A percentile compares a stretch with the other conserved stretches of the same genome.
Conservation (phyloP, 306 rosid species). For the Lupinus albus region DNA sequence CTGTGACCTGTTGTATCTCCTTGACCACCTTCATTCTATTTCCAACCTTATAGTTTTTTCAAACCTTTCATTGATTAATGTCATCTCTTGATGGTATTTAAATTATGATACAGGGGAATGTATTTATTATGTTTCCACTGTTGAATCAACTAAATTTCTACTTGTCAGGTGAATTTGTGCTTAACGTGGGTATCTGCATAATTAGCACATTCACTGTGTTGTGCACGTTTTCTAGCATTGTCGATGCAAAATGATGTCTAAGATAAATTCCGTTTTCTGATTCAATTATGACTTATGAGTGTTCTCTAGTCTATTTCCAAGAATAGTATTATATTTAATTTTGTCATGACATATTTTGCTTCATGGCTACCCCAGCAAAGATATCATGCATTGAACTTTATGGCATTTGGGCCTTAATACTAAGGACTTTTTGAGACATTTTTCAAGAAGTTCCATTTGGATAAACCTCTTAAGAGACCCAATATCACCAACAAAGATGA, state of each 20-base stretch:
- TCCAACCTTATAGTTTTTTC: constrained; percentile 37
- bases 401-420: neutral
- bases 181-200: constrained; percentile 48
- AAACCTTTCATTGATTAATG: constrained; percentile 13
- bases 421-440: neutral
- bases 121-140: constrained; percentile 32
- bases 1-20: constrained; percentile 67
- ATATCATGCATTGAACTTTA: neutral
- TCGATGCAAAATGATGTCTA: constrained; percentile 47
- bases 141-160: constrained; percentile 36
- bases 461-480: neutral
- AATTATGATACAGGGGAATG: constrained; percentile 3
- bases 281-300: constrained; percentile 25
- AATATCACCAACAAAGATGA: neutral
- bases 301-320: constrained; percentile 20
- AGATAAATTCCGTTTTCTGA: constrained; percentile 26
- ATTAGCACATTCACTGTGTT: constrained; percentile 44
- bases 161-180: constrained; percentile 44
- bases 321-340: constrained; percentile 9
- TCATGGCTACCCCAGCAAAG: constrained; percentile 32
- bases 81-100: constrained; percentile 19
- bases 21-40: constrained; percentile 51
- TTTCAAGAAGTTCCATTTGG: constrained; percentile 16
- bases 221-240: constrained; percentile 47
- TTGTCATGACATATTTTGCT: constrained; percentile 32